Conservation (phyloP, 331 rosid species). For the Arachis monticola region DNA sequence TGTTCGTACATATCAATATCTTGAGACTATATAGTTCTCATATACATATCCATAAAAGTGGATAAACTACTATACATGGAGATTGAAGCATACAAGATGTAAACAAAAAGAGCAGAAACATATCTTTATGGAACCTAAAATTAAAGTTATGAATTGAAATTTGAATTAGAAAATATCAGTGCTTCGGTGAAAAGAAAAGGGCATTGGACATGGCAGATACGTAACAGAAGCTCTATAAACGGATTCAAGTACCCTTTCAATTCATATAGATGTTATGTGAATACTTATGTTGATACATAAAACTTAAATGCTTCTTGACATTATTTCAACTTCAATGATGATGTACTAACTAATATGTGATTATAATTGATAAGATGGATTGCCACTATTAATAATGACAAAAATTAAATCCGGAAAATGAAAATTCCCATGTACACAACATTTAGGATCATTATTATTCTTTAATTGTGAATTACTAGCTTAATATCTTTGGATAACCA, state of each 20-base stretch:
- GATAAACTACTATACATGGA: too few relatives aligned
- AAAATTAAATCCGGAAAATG: constrained; percentile 1
- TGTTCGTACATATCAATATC: neutral
- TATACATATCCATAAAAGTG: neutral
- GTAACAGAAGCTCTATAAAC: neutral
- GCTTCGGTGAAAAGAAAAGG: neutral
- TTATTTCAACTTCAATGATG: constrained; percentile 35
- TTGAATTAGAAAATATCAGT: constrained; percentile 4
- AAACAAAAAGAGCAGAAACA: neutral
- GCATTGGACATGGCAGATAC: neutral
- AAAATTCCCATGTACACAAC: neutral
- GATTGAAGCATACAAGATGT: neutral
- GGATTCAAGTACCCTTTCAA: constrained; percentile 3
- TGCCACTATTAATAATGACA: neutral
- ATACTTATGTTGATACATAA: neutral
- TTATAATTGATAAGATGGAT: neutral
- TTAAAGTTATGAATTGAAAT: neutral
- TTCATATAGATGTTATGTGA: neutral
- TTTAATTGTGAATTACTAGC: constrained; percentile 4
- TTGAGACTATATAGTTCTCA: neutral
- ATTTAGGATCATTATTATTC: neutral
- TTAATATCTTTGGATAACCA: neutral
- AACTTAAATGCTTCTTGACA: neutral
- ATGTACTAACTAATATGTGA: constrained; percentile 17
- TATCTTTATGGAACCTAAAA: neutral